Evolutionary conservation across 352 stramenopile species (phyloP).

Genomic region (Globisporangium polare): DNA sequence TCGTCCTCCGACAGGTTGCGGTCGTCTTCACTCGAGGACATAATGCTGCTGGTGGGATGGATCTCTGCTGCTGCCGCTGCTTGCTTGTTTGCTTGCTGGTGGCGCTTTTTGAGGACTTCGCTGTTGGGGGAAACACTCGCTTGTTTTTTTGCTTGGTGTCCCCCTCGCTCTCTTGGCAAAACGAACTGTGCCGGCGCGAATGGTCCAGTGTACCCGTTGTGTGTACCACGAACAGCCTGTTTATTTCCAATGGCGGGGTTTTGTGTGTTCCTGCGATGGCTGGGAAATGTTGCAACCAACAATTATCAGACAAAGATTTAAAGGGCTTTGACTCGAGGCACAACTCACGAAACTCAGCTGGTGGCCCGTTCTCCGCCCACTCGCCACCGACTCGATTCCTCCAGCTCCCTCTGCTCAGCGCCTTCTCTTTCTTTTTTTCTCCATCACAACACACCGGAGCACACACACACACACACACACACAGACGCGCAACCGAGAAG

Average conservation of each 20-base stretch:
- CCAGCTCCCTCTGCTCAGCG: neutral
- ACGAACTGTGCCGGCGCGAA: neutral
- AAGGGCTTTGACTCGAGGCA: neutral
- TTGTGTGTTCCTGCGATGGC: no score
- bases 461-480: no score
- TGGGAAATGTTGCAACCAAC: no score
- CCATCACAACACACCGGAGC: neutral
- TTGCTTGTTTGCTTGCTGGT: slow-evolving; percentile 5
- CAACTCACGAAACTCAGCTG: neutral
- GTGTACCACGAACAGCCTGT: no score
- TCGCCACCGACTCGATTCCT: neutral
- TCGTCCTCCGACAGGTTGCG: slow-evolving; percentile 67
- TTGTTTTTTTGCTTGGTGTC: slow-evolving; percentile 1
- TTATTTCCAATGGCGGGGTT: no score
- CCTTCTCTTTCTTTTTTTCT: slow-evolving; percentile 1
- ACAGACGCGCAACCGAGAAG: slow-evolving; percentile 1
- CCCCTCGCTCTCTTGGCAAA: slow-evolving; percentile 1
- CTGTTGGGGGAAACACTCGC: neutral
- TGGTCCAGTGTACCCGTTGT: neutral
- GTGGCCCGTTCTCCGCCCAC: neutral
- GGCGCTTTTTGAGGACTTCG: neutral
- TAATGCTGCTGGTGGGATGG: slow-evolving; percentile 16
- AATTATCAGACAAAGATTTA: no score
- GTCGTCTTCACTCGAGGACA: slow-evolving; percentile 88
- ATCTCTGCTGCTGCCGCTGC: neutral